Base-by-base conservation (phyloP, 2,329 filamentous ascomycete genomes). In the Ophiosphaerella herpotricha region DNA sequence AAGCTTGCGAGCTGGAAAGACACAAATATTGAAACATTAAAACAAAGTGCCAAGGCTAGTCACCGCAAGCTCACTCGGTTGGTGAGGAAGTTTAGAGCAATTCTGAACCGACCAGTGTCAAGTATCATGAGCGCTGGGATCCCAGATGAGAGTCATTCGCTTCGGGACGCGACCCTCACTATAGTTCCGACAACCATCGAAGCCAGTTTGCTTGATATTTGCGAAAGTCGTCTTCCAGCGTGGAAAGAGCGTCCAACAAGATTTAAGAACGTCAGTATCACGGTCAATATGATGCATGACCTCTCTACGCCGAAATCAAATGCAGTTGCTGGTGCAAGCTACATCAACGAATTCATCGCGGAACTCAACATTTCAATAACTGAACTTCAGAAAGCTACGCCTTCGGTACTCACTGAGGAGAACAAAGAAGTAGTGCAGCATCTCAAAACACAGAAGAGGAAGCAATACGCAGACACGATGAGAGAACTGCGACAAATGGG, bases 1-100 rank as follows among this genome's bases (percentile, higher is more conserved):
- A 85, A 96, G 44, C 78, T 99, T 62, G 91, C 92, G 7, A 97
- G 91, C 72, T 99, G 95, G 95, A 97, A 96, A 71, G 94, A 99
- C 62, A 96, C 90, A 18, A 99, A 97, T 65, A 95, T 99, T 54
- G 87, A 88, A 40, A 90, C 91, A 1, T 78, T 99, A 13, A 85
- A 87, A 58, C 91, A 97, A 67, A 97, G 93, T 72, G 91, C 94
- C 1, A 87, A 88, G 63, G 88, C 87, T 52, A 97, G 92, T 16
- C 94, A 99, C 68, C 85, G 88, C 64, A 97, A 96, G 73, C 82
- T 99, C 2, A 96, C 96, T 77, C 90, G 90, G 61, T 80, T 96
- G 32, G 89, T 99, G 38, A 84, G 90, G 47, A 97, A 97, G 75
- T 99, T 96, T 75, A 85, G 94, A 36, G 81, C 81, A 14, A 75